Conservation (phyloP, 352 stramenopile genomes). For the Phytophthora sp. region DNA sequence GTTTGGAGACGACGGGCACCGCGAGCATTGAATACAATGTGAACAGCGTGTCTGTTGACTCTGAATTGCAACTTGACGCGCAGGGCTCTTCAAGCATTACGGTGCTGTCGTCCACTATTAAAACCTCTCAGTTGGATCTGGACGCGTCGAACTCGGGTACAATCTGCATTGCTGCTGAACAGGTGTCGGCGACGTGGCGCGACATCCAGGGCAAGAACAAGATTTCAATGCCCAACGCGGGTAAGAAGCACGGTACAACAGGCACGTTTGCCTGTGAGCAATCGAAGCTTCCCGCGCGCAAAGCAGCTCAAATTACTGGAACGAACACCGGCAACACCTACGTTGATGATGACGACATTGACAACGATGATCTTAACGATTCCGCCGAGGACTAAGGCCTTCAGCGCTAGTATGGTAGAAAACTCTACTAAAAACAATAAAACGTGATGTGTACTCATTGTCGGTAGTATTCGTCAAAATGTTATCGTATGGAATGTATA, state of each 20-base stretch:
- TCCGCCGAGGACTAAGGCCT: neutral
- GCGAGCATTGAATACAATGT: constrained; percentile 27
- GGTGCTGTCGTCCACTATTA: constrained; percentile 15
- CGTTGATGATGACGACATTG: neutral
- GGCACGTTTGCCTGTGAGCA: constrained; percentile 18
- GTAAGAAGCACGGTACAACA: constrained; percentile 23
- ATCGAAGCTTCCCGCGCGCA: constrained; percentile 15
- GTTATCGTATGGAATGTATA: no score
- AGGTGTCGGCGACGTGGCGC: neutral
- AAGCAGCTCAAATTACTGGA: constrained; percentile 10
- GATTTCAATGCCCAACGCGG: constrained; percentile 29
- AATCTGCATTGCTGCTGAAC: constrained; percentile 23
- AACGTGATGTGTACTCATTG: no score
- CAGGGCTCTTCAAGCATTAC: constrained; percentile 16
- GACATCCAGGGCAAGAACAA: constrained; percentile 12
- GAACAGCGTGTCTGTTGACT: neutral
- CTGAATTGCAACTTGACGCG: constrained; percentile 16
- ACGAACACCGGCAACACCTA: neutral
- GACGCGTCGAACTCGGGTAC: neutral
- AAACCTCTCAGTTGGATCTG: constrained; percentile 16
- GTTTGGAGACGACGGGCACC: constrained; percentile 11
- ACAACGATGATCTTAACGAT: constrained; percentile 2
- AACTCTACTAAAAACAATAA: no score
- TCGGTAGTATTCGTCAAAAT: no score
- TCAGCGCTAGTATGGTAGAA: neutral